These are phyloP conservation scores for Pelagomonas calceolata DNA, from an alignment of 108 stramenopile genomes.

Conservation along the genomic window DNA sequence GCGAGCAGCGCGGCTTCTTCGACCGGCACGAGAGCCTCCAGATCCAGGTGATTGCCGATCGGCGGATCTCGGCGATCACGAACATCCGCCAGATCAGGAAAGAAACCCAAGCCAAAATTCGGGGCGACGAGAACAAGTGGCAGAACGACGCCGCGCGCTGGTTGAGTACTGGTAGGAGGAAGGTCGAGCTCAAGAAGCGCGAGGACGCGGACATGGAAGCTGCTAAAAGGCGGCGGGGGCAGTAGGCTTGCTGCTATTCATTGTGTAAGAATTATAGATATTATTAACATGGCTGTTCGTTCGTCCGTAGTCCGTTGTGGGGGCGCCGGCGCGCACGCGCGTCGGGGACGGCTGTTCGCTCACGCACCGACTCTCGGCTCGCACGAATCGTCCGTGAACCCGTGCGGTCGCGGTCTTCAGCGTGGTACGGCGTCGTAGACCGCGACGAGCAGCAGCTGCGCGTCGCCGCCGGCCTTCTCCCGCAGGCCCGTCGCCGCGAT, in stretches of 20 bases:
- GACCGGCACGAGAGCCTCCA: constrained; percentile 25
- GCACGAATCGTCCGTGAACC: too few relatives aligned
- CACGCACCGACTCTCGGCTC: too few relatives aligned
- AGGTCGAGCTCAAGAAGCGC: constrained; percentile 36
- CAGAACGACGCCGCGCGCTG: constrained; percentile 36
- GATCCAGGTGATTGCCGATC: constrained; percentile 27
- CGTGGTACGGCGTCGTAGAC: background rate
- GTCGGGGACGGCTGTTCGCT: too few relatives aligned
- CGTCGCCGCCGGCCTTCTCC: background rate
- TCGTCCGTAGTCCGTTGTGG: too few relatives aligned
- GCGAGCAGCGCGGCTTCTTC: constrained; percentile 28
- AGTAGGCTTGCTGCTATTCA: too few relatives aligned
- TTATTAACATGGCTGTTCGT: too few relatives aligned
- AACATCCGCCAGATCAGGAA: constrained; percentile 18
- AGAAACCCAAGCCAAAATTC: constrained; percentile 27
- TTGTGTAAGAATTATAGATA: too few relatives aligned
- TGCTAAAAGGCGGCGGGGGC: background rate
- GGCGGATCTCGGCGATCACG: constrained; percentile 19
- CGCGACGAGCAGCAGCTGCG: background rate
- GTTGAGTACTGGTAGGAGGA: constrained; percentile 29
- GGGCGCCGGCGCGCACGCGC: too few relatives aligned
- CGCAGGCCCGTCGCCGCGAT: too few relatives aligned
- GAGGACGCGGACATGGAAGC: constrained; percentile 30
- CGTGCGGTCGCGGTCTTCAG: too few relatives aligned
- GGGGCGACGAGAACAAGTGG: constrained; percentile 36